phyloP scores from a whole-genome alignment of 2,329 filamentous ascomycete genomes.

The Blastomyces emzantsi region DNA sequence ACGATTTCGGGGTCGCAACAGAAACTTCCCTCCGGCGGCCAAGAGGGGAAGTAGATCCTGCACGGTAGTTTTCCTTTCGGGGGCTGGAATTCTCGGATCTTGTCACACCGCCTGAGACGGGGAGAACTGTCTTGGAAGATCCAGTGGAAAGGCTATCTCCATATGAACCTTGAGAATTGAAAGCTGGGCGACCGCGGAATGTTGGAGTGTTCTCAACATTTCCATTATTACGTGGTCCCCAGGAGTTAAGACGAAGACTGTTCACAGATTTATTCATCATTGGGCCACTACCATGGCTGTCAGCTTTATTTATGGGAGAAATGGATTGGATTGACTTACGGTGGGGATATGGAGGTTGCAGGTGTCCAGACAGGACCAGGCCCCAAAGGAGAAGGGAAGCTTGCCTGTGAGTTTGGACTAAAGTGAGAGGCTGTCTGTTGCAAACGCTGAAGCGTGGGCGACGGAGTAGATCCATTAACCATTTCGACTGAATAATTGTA shows the following conservation, averaged over 20 bases:
- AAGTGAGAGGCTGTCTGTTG: conserved; percentile 33
- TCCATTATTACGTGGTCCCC: conserved; percentile 31
- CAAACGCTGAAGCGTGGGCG: conserved; percentile 35
- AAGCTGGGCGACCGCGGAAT: conserved; percentile 24
- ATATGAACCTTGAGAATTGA: conserved; percentile 22
- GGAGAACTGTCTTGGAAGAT: conserved; percentile 30
- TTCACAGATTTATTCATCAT: conserved; percentile 31
- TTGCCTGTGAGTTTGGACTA: conserved; percentile 36
- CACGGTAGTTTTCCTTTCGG: conserved; percentile 32
- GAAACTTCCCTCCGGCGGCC: conserved; percentile 33
- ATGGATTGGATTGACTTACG: conserved; percentile 28
- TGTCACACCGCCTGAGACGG: conserved; percentile 24
- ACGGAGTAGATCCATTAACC: conserved; percentile 37
- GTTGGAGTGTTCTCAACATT: conserved; percentile 34
- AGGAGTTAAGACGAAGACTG: conserved; percentile 29
- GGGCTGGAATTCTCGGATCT: conserved; percentile 33
- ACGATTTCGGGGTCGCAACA: conserved; percentile 29
- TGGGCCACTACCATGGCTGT: conserved; percentile 29
- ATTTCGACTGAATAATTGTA: conserved; percentile 58
- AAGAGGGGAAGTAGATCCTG: conserved; percentile 31
- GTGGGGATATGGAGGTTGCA: conserved; percentile 41
- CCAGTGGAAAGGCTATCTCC: conserved; percentile 27
- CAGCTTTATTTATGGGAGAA: conserved; percentile 17
- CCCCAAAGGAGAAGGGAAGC: conserved; percentile 36
- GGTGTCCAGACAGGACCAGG: conserved; percentile 38